Percentiles rank a stretch among this genome's conserved stretches.
These are phyloP conservation scores for Geotrichum restrictum DNA, from an alignment of 1,139 yeast genomes.

Conservation along the genomic window DNA sequence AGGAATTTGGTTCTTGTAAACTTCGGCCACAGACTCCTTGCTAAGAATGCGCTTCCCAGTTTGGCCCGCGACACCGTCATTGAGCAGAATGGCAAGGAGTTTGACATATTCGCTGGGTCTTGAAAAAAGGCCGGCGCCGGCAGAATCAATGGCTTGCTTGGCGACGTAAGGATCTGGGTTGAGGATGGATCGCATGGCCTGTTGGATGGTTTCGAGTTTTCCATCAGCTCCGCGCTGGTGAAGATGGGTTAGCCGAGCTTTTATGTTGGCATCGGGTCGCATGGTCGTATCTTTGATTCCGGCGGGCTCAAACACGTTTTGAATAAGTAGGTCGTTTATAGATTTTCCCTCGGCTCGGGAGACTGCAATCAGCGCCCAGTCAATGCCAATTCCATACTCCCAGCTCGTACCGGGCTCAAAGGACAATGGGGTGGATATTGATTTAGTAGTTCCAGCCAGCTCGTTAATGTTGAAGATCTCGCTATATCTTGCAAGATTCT, in stretches of 20 bases:
- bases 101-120: conserved; percentile 46
- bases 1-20: conserved; percentile 30
- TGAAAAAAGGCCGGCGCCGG: conserved; percentile 51
- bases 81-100: conserved; percentile 47
- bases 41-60: conserved; percentile 39
- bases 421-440: conserved; percentile 40
- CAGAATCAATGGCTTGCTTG: conserved; percentile 33
- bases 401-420: conserved; percentile 54
- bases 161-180: conserved; percentile 11
- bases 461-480: conserved; percentile 21
- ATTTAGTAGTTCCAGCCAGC: conserved; percentile 24
- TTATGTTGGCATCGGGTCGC: conserved; percentile 14
- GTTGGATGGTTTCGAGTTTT: conserved; percentile 12
- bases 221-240: conserved; percentile 20
- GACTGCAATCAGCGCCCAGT: conserved; percentile 52
- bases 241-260: conserved; percentile 18
- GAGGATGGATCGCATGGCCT: conserved; percentile 13
- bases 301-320: conserved; percentile 45
- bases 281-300: conserved; percentile 46
- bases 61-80: conserved; percentile 39
- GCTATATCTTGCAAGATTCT: conserved; percentile 20
- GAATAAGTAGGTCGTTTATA: conserved; percentile 44
- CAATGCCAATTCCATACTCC: conserved; percentile 51
- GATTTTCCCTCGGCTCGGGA: conserved; percentile 45
- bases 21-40: conserved; percentile 25